Conservation (phyloP, 345 rosid species). For the Psidium guajava region DNA sequence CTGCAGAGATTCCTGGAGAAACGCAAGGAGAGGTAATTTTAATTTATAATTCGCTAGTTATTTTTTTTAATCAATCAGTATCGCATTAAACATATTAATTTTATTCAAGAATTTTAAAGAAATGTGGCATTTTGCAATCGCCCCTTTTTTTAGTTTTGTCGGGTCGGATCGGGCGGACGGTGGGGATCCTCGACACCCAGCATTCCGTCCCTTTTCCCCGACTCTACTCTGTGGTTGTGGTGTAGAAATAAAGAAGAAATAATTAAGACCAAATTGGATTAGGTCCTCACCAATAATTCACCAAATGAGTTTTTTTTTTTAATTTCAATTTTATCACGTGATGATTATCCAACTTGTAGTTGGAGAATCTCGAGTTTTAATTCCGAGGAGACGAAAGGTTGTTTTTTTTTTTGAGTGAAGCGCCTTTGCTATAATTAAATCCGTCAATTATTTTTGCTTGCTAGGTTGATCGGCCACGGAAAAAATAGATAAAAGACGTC, state of each 20-base stretch:
- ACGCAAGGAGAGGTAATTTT: conserved; percentile 74
- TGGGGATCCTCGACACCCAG: neutral
- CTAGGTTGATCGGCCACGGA: neutral
- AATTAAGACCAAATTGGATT: neutral
- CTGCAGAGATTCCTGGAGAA: conserved; percentile 81
- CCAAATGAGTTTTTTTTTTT: neutral
- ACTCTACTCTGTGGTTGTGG: neutral
- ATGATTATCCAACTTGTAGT: neutral
- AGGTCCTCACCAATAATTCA: neutral
- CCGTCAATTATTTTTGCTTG: neutral
- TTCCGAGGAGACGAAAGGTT: neutral
- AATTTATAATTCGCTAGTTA: too few relatives aligned
- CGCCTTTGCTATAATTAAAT: neutral
- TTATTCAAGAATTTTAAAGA: neutral
- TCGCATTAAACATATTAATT: too few relatives aligned
- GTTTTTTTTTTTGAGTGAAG: neutral
- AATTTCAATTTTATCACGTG: neutral
- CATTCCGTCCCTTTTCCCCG: neutral
- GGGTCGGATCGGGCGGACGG: neutral
- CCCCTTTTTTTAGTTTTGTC: too few relatives aligned
- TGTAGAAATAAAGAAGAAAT: neutral
- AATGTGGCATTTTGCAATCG: neutral
- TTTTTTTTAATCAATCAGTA: too few relatives aligned
- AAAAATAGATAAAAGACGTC: too few relatives aligned
- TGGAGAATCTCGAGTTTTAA: neutral